Base-by-base conservation (phyloP, 495 filamentous ascomycete genomes). In the Articulospora tetracladia region DNA sequence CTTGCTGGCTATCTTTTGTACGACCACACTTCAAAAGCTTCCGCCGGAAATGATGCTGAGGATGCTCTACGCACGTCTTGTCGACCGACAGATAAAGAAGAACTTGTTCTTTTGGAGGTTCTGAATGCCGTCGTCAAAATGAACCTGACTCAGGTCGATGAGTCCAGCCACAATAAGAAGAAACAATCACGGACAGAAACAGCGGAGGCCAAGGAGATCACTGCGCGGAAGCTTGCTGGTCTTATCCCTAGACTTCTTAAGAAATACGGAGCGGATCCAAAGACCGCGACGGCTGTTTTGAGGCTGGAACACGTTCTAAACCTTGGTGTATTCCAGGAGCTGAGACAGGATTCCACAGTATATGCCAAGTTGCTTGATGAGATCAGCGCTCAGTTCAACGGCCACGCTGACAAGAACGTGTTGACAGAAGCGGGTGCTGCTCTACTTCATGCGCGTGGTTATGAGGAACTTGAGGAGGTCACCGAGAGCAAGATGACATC, bases 311-410 rank as follows among this genome's bases (percentile, higher is more conserved):
- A 92, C 68, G 82, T 88, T 22, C 83, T 98, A 19, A 89, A 97
- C 65, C 80, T 97, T 1, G 88, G 91, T 52, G 84, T 94, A 23
- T 94, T 97, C 69, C 87, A 94, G 68, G 90, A 96, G 66, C 76
- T 98, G 13, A 87, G 92, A 22, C 91, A 96, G 69, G 89, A 93
- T 65, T 85, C 89, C 1, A 86, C 89, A 0, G 87, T 87, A 0
- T 96, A 95, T 71, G 82, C 82, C 0, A 83, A 91, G 15, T 74
- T 98, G 22, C 77, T 98, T 1, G 94, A 96, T 62, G 93, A 98
- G 64, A 93, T 98, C 66, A 91, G 90, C 64, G 89, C 88, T 59
- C 94, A 98, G 68, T 98, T 98, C 72, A 82, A 93, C 49, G 86
- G 91, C 0, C 94, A 98, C 67, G 89, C 89, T 4, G 88, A 96